Percentiles rank a stretch among this genome's conserved stretches.
phyloP scores from a whole-genome alignment of 768 basidiomycete genomes.

The Kwoniella europaea region DNA sequence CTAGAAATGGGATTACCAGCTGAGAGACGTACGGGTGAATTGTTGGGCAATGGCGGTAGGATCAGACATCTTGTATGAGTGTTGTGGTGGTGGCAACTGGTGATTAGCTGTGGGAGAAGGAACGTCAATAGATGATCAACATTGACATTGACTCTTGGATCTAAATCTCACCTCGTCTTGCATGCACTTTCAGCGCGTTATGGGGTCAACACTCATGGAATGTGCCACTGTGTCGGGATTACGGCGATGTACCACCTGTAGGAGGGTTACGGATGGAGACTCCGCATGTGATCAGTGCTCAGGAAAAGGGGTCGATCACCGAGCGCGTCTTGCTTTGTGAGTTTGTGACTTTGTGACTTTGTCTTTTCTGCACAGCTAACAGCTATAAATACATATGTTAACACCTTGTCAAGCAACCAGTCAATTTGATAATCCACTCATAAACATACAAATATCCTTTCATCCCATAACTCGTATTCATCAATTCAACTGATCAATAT shows the following conservation, averaged over 20 bases:
- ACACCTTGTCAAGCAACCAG: too few relatives aligned
- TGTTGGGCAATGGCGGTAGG: conserved; percentile 72
- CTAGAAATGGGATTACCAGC: neutral
- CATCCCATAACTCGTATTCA: conserved; percentile 1
- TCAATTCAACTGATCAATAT: too few relatives aligned
- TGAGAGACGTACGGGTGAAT: conserved; percentile 49
- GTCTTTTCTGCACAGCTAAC: conserved; percentile 1
- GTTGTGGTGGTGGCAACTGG: neutral
- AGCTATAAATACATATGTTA: too few relatives aligned
- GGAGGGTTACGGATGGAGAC: neutral
- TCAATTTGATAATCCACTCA: conserved; percentile 1
- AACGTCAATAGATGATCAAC: neutral
- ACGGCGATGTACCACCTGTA: conserved; percentile 1
- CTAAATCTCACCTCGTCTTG: neutral
- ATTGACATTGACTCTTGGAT: neutral
- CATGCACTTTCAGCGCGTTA: conserved; percentile 18
- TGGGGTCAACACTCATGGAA: neutral
- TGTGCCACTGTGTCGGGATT: conserved; percentile 10
- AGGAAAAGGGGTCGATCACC: conserved; percentile 5
- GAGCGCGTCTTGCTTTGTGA: neutral
- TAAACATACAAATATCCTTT: conserved; percentile 9
- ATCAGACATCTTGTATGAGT: conserved; percentile 68
- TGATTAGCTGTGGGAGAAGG: neutral
- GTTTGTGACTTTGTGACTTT: conserved; percentile 5
- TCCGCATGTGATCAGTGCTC: neutral